Conservation (phyloP, 139 green algal species). For the Dunaliella sp. region DNA sequence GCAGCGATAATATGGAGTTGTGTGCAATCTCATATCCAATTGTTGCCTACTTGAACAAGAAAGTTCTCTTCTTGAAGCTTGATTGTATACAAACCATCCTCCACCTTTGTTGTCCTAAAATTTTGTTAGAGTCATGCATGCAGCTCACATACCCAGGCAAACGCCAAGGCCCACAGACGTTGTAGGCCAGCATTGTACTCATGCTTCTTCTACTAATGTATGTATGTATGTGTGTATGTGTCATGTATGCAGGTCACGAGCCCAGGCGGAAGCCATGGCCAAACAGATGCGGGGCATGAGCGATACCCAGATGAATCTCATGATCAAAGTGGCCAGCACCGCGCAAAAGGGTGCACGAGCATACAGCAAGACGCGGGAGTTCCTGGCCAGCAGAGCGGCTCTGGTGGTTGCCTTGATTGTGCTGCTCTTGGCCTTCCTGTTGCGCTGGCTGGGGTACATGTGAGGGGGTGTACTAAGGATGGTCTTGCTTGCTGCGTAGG, state of each 20-base stretch:
- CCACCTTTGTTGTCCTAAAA: too few species aligned
- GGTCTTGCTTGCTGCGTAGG: background rate
- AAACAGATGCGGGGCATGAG: conserved; percentile 29
- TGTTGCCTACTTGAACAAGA: too few species aligned
- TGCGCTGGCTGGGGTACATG: conserved; percentile 37
- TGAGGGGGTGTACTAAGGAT: background rate
- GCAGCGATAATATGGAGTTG: too few species aligned
- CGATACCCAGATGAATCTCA: conserved; percentile 32
- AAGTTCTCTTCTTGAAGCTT: too few species aligned
- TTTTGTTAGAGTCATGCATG: background rate
- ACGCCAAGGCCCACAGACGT: too few species aligned
- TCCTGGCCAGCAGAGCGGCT: conserved; percentile 1
- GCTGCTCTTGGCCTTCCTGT: conserved; percentile 41
- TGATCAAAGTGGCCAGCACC: conserved; percentile 31
- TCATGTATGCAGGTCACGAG: background rate
- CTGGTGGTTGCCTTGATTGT: conserved; percentile 30
- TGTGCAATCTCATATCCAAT: too few species aligned
- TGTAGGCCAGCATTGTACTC: too few species aligned
- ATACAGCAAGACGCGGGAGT: conserved; percentile 4
- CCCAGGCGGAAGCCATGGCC: conserved; percentile 34
- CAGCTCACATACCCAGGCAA: background rate
- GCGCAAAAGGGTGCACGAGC: conserved; percentile 18
- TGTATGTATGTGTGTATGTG: too few species aligned
- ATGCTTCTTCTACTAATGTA: too few species aligned
- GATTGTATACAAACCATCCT: too few species aligned